A percentile compares a stretch with the other conserved stretches of the same genome.
Evolutionary conservation across 108 stramenopile species (phyloP).

Genomic region (Fistulifera pelliculosa): DNA sequence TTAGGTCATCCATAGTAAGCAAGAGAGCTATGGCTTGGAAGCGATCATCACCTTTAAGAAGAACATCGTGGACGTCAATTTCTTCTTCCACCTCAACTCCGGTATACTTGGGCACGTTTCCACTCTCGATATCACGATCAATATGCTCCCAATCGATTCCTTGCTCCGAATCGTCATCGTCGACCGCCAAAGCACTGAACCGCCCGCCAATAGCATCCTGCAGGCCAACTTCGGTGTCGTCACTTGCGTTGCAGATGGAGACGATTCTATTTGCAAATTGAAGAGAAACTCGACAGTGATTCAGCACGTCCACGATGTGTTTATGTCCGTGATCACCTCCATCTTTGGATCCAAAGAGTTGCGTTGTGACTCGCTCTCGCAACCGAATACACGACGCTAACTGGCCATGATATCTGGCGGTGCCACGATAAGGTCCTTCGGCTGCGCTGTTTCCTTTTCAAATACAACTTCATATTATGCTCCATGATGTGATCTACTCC

Average conservation of each 20-base stretch:
- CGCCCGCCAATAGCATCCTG: slow-evolving; percentile 6
- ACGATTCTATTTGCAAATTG: no score
- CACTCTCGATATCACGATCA: neutral
- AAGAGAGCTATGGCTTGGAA: slow-evolving; percentile 11
- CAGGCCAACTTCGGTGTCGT: neutral
- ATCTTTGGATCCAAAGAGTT: no score
- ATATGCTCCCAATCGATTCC: neutral
- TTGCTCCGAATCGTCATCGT: slow-evolving; percentile 1
- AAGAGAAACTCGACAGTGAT: neutral
- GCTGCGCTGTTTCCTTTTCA: no score
- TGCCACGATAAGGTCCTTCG: no score
- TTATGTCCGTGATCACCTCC: neutral
- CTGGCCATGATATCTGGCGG: no score
- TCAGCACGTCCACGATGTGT: neutral
- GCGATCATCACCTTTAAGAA: slow-evolving; percentile 5
- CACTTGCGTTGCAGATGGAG: neutral
- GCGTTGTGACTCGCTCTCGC: no score
- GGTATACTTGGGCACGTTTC: neutral
- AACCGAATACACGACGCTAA: no score
- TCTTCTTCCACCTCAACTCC: slow-evolving; percentile 1
- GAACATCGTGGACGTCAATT: slow-evolving; percentile 1
- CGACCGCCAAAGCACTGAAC: slow-evolving; percentile 5
- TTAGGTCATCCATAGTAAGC: slow-evolving; percentile 7
- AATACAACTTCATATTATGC: no score
- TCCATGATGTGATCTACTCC: no score